phyloP scores from a whole-genome alignment of 768 basidiomycete species.

The Xerocomellus amylosporus region DNA sequence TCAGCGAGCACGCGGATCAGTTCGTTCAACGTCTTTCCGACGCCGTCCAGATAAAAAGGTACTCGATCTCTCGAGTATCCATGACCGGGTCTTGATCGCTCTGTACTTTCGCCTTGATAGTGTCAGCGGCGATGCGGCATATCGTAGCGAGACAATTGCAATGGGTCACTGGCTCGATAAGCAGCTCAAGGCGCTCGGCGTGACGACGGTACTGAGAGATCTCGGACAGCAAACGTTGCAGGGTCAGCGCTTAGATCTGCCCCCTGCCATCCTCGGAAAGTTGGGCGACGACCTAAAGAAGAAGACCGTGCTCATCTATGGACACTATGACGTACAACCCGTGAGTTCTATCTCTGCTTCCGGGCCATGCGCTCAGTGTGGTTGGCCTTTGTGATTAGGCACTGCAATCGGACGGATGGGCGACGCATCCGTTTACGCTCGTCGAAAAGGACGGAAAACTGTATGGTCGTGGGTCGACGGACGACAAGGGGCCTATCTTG shows the following conservation, averaged over 20 bases:
- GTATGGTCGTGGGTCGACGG: constrained; percentile 87
- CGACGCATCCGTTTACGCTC: constrained; percentile 79
- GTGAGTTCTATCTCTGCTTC: constrained; percentile 37
- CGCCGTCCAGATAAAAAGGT: constrained; percentile 85
- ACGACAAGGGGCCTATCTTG: constrained; percentile 88
- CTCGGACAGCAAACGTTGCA: constrained; percentile 76
- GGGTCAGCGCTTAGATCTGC: constrained; percentile 69
- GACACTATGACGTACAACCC: constrained; percentile 95
- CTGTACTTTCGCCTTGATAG: constrained; percentile 32
- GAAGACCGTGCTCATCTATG: constrained; percentile 92
- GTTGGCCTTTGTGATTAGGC: constrained; percentile 29
- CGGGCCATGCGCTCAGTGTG: background rate
- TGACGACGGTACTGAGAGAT: constrained; percentile 67
- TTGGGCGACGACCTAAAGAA: constrained; percentile 83
- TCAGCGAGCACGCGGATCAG: constrained; percentile 65
- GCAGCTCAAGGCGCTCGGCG: constrained; percentile 75
- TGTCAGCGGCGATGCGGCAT: constrained; percentile 67
- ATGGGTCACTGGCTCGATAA: constrained; percentile 84
- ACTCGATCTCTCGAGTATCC: background rate
- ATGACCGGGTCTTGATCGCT: background rate
- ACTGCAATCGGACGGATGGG: constrained; percentile 73
- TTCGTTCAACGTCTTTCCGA: constrained; percentile 79
- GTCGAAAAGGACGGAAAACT: constrained; percentile 55
- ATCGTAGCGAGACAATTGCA: constrained; percentile 71
- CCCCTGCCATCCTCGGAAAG: constrained; percentile 79